Conservation (phyloP, 2,329 filamentous ascomycete genomes). For the Keithomyces neogunnii region DNA sequence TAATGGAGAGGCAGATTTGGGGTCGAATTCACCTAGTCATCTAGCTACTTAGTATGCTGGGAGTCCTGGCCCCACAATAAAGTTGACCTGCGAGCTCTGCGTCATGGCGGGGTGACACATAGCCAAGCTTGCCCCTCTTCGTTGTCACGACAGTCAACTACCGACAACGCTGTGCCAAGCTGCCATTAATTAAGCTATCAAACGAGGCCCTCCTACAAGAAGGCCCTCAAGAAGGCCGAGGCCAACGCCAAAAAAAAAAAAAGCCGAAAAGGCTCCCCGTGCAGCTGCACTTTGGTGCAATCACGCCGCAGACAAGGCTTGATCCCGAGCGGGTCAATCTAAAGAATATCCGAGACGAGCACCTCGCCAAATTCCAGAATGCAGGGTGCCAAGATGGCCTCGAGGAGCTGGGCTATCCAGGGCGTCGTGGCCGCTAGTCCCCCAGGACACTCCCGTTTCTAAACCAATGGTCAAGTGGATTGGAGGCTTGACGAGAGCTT, state of each 20-base stretch:
- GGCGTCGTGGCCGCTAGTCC: constrained; percentile 61
- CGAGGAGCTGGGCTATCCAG: constrained; percentile 68
- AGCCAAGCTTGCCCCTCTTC: no score
- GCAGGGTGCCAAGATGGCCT: constrained; percentile 64
- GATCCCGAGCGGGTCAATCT: constrained; percentile 52
- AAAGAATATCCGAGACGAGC: constrained; percentile 50
- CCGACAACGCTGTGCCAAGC: no score
- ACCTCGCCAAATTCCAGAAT: constrained; percentile 41
- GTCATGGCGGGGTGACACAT: no score
- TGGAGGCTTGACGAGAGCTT: constrained; percentile 66
- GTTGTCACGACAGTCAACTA: no score
- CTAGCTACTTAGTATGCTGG: no score
- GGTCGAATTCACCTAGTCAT: no score
- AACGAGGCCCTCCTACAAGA: constrained; percentile 34
- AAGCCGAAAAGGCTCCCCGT: constrained; percentile 67
- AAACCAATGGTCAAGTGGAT: constrained; percentile 95
- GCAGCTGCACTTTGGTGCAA: constrained; percentile 69
- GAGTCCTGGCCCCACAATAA: no score
- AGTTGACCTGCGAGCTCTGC: no score
- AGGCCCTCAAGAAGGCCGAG: constrained; percentile 75
- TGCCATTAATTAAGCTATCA: no score
- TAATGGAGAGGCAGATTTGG: no score
- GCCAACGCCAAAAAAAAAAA: constrained; percentile 71
- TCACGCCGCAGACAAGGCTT: constrained; percentile 49
- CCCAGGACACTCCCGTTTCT: constrained; percentile 50